Conservation (phyloP, 2,329 filamentous ascomycete species). For the Monilinia polystroma region DNA sequence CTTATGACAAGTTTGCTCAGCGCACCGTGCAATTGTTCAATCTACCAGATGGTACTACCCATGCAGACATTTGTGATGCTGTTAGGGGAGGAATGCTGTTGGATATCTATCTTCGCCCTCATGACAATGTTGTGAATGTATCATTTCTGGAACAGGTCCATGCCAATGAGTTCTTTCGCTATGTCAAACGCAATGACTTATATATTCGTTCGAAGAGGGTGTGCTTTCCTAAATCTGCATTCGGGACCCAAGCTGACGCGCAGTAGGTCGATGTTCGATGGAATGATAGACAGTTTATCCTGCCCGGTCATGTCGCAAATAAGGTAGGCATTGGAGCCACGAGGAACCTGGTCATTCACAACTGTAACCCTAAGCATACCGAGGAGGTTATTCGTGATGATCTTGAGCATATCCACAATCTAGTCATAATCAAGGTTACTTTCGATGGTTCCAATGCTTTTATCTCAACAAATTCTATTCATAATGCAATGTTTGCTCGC, state of each 20-base stretch:
- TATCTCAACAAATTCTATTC: slow-evolving; percentile 75
- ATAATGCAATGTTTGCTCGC: slow-evolving; percentile 71
- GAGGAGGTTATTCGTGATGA: slow-evolving; percentile 67
- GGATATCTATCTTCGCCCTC: slow-evolving; percentile 61
- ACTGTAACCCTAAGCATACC: slow-evolving; percentile 57
- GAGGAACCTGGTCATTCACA: slow-evolving; percentile 70
- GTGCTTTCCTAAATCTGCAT: slow-evolving; percentile 36
- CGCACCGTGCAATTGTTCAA: slow-evolving; percentile 64
- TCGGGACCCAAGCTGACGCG: not conserved
- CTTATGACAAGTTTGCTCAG: slow-evolving; percentile 39
- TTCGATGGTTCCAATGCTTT: slow-evolving; percentile 60
- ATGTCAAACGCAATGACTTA: slow-evolving; percentile 63
- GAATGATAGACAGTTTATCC: slow-evolving; percentile 67
- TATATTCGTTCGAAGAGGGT: slow-evolving; percentile 69
- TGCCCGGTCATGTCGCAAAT: slow-evolving; percentile 61
- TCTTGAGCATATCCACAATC: slow-evolving; percentile 78
- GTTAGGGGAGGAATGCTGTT: slow-evolving; percentile 70
- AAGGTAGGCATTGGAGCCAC: slow-evolving; percentile 67
- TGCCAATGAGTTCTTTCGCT: slow-evolving; percentile 63
- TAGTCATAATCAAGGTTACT: slow-evolving; percentile 65
- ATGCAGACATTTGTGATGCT: slow-evolving; percentile 62
- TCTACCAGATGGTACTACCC: slow-evolving; percentile 60
- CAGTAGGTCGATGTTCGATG: slow-evolving; percentile 65
- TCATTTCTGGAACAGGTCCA: slow-evolving; percentile 67
- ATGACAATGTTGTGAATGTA: slow-evolving; percentile 61